phyloP scores from a whole-genome alignment of 345 rosid species.

The Aurinia saxatilis region DNA sequence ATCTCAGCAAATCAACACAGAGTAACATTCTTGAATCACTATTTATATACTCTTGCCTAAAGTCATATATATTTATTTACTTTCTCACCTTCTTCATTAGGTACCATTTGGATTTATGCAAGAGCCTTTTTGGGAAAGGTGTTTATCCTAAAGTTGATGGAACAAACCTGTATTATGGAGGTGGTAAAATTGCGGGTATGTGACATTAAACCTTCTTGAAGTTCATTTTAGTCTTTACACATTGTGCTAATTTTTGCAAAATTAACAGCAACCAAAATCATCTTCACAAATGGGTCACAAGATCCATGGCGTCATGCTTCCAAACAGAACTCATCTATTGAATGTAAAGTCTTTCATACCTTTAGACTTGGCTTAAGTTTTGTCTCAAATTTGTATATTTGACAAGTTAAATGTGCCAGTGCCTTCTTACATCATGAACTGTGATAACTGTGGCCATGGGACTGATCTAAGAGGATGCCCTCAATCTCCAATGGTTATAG shows the following conservation, averaged over 20 bases:
- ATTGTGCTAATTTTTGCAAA: background rate
- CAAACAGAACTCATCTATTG: conserved; percentile 61
- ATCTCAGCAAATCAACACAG: conserved; percentile 67
- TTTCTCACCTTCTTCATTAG: conserved; percentile 25
- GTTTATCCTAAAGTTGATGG: conserved; percentile 65
- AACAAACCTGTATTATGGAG: conserved; percentile 81
- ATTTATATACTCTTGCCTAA: background rate
- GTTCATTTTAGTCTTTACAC: background rate
- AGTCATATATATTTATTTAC: background rate
- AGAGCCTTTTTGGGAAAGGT: conserved; percentile 61
- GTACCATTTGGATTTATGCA: conserved; percentile 80
- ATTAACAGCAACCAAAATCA: conserved; percentile 63
- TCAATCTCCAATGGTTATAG: conserved; percentile 58
- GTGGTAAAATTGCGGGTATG: conserved; percentile 64
- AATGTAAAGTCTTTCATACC: conserved; percentile 38
- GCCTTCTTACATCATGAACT: conserved; percentile 48
- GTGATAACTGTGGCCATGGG: conserved; percentile 90
- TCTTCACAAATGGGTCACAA: conserved; percentile 82
- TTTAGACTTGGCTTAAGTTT: background rate
- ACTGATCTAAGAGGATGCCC: conserved; percentile 91
- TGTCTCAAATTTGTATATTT: background rate
- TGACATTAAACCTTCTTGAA: conserved; percentile 5
- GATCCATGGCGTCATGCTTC: conserved; percentile 99
- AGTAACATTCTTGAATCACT: conserved; percentile 29
- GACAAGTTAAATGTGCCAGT: background rate